Evolutionary conservation across 169 alveolate genomes (phyloP), one percentile per base, ranked within the genome.

Genomic region (Toxoplasma gondii): DNA sequence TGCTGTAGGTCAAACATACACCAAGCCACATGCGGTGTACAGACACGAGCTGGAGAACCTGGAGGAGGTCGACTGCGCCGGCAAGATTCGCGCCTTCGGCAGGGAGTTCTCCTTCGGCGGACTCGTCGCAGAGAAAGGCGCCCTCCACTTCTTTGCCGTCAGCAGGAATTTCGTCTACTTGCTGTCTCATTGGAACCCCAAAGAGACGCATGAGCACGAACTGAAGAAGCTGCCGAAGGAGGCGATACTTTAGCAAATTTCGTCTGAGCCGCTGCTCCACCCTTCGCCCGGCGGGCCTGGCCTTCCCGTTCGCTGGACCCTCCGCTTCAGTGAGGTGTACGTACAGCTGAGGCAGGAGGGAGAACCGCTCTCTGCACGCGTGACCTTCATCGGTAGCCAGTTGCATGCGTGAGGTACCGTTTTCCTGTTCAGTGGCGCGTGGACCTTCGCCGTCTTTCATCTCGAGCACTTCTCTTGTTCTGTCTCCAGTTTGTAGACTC

Each of bases 31-130:
- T 41, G 67, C 90, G 90, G 64, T 82, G 90, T 41, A 82, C 67
- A 82, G 90, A 82, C 90, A 82, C 67, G 34, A 82, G 90, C 38
- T 82, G 90, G 41, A 82, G 53, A 82, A 82, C 5, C 90, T 82
- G 90, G 12, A 43, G 90, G 24, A 82, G 67, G 64, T 82, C 90
- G 64, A 41, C 90, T 5, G 90, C 53, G 1, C 64, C 43, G 22
- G 86, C 86, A 1, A 19, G 31, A n/a, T 31, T n/a, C 12, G 22
- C 45, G n/a, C 44, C n/a, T 10, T 78, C 86, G 10, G 44, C 31
- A 9, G 36, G 10, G 44, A 38, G 44, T 7, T 80, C 86, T 78
- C 41, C 49, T 80, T 38, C 88, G n/a, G 58, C 49, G 22, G 58
- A 4, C 44, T 34, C 41, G 53, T 80, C 54, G n/a, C 49, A 17